Conservation (phyloP, 2,329 filamentous ascomycete species). For the Alternaria sp. region DNA sequence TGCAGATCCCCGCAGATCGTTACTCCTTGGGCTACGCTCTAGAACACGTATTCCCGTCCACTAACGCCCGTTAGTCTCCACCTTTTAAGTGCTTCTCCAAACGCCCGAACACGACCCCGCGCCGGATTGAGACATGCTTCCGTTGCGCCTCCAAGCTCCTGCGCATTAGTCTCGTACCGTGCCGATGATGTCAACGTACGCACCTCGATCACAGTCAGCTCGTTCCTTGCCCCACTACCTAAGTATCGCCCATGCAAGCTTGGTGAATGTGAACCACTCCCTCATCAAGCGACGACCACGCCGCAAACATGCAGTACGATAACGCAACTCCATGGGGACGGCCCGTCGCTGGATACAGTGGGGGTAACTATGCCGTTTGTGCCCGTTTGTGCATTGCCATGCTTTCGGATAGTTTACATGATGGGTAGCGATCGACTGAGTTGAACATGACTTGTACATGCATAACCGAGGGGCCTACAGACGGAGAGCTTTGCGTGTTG, state of each 20-base stretch:
- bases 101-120: neutral
- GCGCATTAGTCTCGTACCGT: neutral
- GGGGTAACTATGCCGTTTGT: neutral
- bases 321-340: neutral
- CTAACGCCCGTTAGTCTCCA: constrained; percentile 1
- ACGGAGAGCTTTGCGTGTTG: neutral
- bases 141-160: neutral
- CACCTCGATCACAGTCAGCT: neutral
- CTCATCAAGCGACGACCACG: neutral
- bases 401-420: neutral
- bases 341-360: constrained; percentile 6
- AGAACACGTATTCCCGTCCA: neutral
- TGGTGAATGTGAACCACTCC: neutral
- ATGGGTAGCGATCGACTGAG: neutral
- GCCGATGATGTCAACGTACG: neutral
- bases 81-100: neutral
- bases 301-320: neutral
- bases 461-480: neutral
- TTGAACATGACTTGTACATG: neutral
- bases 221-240: neutral
- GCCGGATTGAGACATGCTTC: neutral
- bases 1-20: neutral
- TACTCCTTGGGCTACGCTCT: neutral
- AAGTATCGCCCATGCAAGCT: neutral
- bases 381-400: neutral